Evolutionary conservation across 2,329 filamentous ascomycete species (phyloP).

Genomic region (Xylariomycetidae sp.): DNA sequence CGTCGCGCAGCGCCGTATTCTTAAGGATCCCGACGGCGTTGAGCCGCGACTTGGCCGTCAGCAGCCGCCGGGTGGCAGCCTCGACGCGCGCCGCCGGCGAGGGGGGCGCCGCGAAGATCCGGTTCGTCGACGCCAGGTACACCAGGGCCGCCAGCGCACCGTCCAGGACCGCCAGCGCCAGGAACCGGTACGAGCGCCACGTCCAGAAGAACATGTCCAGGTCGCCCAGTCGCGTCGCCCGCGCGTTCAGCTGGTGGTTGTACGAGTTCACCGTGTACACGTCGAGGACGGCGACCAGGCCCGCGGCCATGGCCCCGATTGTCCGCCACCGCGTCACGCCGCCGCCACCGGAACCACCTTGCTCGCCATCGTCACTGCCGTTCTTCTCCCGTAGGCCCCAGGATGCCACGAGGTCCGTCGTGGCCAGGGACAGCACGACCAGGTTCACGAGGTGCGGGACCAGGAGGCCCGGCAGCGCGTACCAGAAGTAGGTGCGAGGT

Average conservation of each 20-base stretch:
- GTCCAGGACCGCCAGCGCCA: slow-evolving; percentile 63
- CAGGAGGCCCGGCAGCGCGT: slow-evolving; percentile 69
- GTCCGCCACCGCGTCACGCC: slow-evolving; percentile 66
- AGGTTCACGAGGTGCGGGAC: slow-evolving; percentile 80
- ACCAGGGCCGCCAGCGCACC: slow-evolving; percentile 58
- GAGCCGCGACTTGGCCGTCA: slow-evolving; percentile 59
- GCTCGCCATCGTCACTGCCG: too few relatives aligned
- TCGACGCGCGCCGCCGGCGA: slow-evolving; percentile 64
- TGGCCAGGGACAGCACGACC: slow-evolving; percentile 64
- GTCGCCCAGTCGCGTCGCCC: slow-evolving; percentile 57
- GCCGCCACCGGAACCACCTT: too few relatives aligned
- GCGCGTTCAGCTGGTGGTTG: slow-evolving; percentile 59
- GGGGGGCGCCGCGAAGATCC: slow-evolving; percentile 64
- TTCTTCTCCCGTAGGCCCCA: too few relatives aligned
- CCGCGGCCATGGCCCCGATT: slow-evolving; percentile 60
- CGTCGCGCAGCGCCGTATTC: slow-evolving; percentile 75
- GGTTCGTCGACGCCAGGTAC: slow-evolving; percentile 74
- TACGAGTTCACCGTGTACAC: slow-evolving; percentile 62
- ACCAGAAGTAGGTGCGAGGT: slow-evolving; percentile 69
- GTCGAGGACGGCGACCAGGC: slow-evolving; percentile 59
- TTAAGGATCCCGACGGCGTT: slow-evolving; percentile 69
- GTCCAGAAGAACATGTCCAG: slow-evolving; percentile 70
- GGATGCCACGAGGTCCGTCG: slow-evolving; percentile 61
- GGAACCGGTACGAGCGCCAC: slow-evolving; percentile 56
- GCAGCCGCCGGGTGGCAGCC: slow-evolving; percentile 49